Conservation (phyloP, 352 stramenopile genomes). For the Bremia lactucae region DNA sequence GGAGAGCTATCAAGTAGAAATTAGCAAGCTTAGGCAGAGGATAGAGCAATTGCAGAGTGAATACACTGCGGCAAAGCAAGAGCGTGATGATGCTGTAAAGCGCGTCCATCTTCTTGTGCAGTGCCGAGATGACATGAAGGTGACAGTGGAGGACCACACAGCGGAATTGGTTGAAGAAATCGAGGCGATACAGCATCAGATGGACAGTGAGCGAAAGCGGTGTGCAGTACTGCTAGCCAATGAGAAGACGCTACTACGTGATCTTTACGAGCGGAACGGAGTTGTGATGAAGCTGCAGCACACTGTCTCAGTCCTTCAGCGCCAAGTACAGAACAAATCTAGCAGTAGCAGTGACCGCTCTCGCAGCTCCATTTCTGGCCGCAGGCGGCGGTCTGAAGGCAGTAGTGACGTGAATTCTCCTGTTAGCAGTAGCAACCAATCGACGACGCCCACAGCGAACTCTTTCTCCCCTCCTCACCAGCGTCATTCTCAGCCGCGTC, state of each 20-base stretch:
- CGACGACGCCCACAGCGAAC: constrained; percentile 18
- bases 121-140: constrained; percentile 58
- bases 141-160: constrained; percentile 49
- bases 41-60: constrained; percentile 34
- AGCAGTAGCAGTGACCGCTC: constrained; percentile 12
- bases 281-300: constrained; percentile 43
- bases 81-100: constrained; percentile 51
- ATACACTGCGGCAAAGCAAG: constrained; percentile 29
- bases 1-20: constrained; percentile 45
- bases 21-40: constrained; percentile 28
- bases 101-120: constrained; percentile 42
- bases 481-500: constrained; percentile 7
- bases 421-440: constrained; percentile 21
- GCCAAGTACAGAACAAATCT: constrained; percentile 10
- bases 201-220: constrained; percentile 56
- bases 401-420: constrained; percentile 16
- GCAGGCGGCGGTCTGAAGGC: constrained; percentile 12
- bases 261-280: constrained; percentile 58
- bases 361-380: constrained; percentile 9
- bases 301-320: constrained; percentile 27
- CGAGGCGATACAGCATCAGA: constrained; percentile 45
- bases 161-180: constrained; percentile 58
- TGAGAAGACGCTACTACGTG: constrained; percentile 57
- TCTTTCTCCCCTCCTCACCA: constrained; percentile 13
- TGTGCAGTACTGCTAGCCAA: constrained; percentile 50